Percentiles rank a stretch among this genome's conserved stretches.
These are phyloP conservation scores for Agaricus sinodeliciosus DNA, from an alignment of 768 basidiomycete species.

Conservation along the genomic window DNA sequence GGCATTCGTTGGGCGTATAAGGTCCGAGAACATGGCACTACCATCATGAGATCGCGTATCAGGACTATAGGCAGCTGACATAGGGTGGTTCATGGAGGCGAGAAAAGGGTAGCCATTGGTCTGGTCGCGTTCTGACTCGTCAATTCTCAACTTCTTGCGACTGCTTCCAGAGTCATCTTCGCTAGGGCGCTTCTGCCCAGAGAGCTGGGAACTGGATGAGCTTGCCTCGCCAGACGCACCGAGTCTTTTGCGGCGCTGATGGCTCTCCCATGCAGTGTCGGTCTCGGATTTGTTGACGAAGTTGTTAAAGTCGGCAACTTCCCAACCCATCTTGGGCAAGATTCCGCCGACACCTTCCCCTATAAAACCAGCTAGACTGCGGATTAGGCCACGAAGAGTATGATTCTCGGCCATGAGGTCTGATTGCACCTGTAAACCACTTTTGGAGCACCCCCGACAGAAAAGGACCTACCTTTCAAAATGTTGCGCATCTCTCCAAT, in stretches of 20 bases:
- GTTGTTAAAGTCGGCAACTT: conserved; percentile 68
- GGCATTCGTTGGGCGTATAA: conserved; percentile 44
- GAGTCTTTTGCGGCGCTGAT: conserved; percentile 59
- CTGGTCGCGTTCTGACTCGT: conserved; percentile 26
- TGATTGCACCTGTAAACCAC: conserved; percentile 17
- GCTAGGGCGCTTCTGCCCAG: conserved; percentile 45
- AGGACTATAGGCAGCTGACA: conserved; percentile 40
- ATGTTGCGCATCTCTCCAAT: conserved; percentile 78
- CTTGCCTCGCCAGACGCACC: conserved; percentile 19
- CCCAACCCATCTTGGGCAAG: conserved; percentile 75
- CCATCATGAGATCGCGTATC: conserved; percentile 37
- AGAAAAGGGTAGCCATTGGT: conserved; percentile 51
- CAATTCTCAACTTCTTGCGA: conserved; percentile 46
- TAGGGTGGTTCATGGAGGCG: conserved; percentile 41
- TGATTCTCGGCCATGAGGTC: conserved; percentile 91
- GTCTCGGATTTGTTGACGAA: conserved; percentile 85
- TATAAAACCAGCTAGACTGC: conserved; percentile 72
- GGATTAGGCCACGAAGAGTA: conserved; percentile 71
- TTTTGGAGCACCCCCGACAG: conserved; percentile 3
- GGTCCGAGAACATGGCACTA: conserved; percentile 50
- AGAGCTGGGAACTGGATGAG: conserved; percentile 11
- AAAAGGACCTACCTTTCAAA: conserved; percentile 50
- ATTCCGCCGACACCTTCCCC: conserved; percentile 82
- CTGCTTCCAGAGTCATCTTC: conserved; percentile 38
- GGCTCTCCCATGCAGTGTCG: conserved; percentile 90